Evolutionary conservation across 257 asterid genomes (phyloP).

Genomic region (Handroanthus guayacan): DNA sequence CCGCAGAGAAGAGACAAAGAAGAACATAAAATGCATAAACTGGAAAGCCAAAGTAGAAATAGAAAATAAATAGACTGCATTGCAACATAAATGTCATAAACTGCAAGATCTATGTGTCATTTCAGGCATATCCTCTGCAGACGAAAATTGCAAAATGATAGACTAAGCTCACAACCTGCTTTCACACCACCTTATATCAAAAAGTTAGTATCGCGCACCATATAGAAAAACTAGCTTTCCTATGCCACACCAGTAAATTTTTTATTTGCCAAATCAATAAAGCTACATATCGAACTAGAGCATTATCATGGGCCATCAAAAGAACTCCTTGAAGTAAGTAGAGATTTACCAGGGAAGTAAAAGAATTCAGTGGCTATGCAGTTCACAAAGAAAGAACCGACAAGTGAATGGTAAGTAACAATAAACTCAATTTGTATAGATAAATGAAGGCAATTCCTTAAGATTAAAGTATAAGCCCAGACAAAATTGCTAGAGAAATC

Average conservation of each 20-base stretch:
- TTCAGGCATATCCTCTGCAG: no score
- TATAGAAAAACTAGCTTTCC: no score
- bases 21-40: background rate
- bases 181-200: no score
- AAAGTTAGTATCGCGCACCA: no score
- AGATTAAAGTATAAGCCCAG: conserved; percentile 15
- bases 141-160: no score
- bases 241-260: conserved; percentile 1
- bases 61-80: no score
- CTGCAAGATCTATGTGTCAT: no score
- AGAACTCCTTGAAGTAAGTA: conserved; percentile 2
- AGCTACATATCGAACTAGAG: conserved; percentile 11
- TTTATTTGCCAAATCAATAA: conserved; percentile 7
- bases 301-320: background rate
- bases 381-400: background rate
- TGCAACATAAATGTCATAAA: no score
- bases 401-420: background rate
- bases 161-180: no score
- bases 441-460: conserved; percentile 13
- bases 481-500: conserved; percentile 7
- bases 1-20: background rate
- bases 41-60: background rate
- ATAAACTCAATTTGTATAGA: conserved; percentile 20
- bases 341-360: conserved; percentile 18
- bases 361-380: background rate